Conservation (phyloP, 2,329 filamentous ascomycete species). For the Colletotrichum chlorophyti region DNA sequence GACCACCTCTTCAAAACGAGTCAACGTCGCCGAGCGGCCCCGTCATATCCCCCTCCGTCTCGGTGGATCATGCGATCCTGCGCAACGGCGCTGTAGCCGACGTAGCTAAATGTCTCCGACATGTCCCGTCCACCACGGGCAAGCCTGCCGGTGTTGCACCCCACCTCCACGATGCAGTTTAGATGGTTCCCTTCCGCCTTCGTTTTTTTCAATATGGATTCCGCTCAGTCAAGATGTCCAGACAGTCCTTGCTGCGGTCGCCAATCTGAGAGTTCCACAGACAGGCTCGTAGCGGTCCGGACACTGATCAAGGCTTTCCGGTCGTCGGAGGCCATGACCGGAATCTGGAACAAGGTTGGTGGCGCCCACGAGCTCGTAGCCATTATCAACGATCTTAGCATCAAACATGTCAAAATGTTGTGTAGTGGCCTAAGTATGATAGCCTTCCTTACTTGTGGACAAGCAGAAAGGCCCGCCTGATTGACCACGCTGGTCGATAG, state of each 20-base stretch:
- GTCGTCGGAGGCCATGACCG: background rate
- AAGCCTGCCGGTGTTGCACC: background rate
- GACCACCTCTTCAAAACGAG: too few species aligned
- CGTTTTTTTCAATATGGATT: background rate
- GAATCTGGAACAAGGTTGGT: background rate
- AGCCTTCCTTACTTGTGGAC: background rate
- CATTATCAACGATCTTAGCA: conserved; percentile 2
- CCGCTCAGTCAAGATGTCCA: background rate
- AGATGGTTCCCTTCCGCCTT: background rate
- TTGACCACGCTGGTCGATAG: background rate
- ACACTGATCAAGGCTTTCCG: conserved; percentile 2
- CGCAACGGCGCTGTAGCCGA: background rate
- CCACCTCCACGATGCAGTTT: background rate
- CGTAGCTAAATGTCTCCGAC: background rate
- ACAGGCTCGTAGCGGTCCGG: background rate
- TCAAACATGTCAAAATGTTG: conserved; percentile 1
- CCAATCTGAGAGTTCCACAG: background rate
- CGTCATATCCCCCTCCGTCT: background rate
- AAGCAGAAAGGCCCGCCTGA: background rate
- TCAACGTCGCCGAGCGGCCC: too few species aligned
- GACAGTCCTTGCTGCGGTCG: background rate
- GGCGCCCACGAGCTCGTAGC: background rate
- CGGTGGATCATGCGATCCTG: background rate
- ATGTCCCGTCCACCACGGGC: background rate
- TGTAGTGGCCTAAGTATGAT: conserved; percentile 4